These are phyloP conservation scores for Boletellus emodensis DNA, from an alignment of 768 basidiomycete genomes.

Conservation along the genomic window DNA sequence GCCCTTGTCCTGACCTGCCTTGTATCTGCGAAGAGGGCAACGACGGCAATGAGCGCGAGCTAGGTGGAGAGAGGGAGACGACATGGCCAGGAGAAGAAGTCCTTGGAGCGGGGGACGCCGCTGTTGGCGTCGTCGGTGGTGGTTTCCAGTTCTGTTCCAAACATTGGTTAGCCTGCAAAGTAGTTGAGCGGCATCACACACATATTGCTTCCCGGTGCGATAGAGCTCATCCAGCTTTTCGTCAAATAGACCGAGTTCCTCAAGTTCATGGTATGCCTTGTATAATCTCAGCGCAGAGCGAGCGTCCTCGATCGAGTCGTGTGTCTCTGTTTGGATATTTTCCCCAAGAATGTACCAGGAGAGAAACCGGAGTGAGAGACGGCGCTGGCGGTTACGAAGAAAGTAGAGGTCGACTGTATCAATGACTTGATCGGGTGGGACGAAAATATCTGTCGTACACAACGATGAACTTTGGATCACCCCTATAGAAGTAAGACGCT, in stretches of 20 bases:
- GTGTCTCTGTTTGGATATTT: slow-evolving; percentile 89
- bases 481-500: slow-evolving; percentile 26
- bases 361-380: slow-evolving; percentile 87
- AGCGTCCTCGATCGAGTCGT: slow-evolving; percentile 99
- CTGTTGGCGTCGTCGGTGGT: slow-evolving; percentile 27
- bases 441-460: slow-evolving; percentile 72
- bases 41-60: slow-evolving; percentile 4
- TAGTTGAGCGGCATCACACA: slow-evolving; percentile 33
- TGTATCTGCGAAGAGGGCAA: neutral
- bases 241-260: slow-evolving; percentile 75
- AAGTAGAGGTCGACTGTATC: slow-evolving; percentile 99
- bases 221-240: slow-evolving; percentile 85
- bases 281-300: slow-evolving; percentile 81
- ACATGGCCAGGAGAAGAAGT: neutral
- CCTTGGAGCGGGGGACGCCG: slow-evolving; percentile 1
- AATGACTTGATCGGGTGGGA: slow-evolving; percentile 92
- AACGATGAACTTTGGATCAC: neutral
- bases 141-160: slow-evolving; percentile 53
- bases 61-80: neutral
- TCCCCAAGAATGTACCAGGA: slow-evolving; percentile 92
- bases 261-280: slow-evolving; percentile 73
- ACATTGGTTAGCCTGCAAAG: neutral
- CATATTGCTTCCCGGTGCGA: slow-evolving; percentile 70
- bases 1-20: neutral
- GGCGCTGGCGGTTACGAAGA: slow-evolving; percentile 71